Evolutionary conservation across 305 asterid genomes (phyloP).

Genomic region (Solanum hybrid): DNA sequence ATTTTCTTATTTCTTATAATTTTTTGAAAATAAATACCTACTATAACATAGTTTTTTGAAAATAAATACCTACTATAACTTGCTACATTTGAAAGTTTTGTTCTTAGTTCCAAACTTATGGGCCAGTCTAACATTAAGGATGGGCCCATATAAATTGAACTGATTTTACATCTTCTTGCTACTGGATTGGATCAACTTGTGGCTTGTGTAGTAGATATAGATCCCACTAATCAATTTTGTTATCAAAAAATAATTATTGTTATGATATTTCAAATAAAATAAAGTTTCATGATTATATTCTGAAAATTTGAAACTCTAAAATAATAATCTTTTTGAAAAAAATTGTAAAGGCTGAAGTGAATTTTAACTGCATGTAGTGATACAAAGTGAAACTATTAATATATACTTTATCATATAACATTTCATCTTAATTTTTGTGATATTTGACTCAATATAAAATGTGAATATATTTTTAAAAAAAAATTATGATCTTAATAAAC

Average conservation of each 20-base stretch:
- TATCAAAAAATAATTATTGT: background rate
- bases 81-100: background rate
- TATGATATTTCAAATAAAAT: background rate
- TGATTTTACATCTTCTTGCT: background rate
- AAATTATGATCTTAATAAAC: background rate
- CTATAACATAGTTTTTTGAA: background rate
- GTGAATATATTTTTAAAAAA: background rate
- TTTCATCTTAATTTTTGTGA: background rate
- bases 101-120: background rate
- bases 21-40: background rate
- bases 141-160: background rate
- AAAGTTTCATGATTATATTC: background rate
- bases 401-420: background rate
- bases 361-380: background rate
- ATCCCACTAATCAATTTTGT: background rate
- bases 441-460: background rate
- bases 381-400: background rate
- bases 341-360: background rate
- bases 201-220: background rate
- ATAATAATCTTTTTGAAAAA: background rate
- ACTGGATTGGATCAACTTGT: background rate
- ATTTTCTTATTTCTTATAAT: background rate
- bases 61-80: background rate
- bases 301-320: background rate
- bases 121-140: background rate